Conservation (phyloP, 768 basidiomycete genomes). For the Pleurotus eryngii region DNA sequence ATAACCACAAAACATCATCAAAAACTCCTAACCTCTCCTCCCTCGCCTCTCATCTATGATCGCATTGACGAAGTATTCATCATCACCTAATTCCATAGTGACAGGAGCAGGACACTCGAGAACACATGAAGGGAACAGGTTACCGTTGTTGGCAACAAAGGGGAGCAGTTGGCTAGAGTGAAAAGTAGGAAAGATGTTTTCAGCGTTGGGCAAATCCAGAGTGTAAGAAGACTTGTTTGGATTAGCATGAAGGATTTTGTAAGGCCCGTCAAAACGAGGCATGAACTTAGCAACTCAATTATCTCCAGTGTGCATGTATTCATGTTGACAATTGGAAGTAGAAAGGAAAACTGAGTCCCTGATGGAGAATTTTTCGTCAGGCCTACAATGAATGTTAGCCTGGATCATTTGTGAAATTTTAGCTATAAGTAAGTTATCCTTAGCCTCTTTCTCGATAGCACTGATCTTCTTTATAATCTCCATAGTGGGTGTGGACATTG, state of each 20-base stretch:
- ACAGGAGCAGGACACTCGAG: conserved; percentile 16
- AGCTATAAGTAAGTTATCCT: no score
- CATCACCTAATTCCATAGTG: conserved; percentile 18
- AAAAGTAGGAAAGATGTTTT: conserved; percentile 26
- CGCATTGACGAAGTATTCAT: conserved; percentile 13
- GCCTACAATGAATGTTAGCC: not conserved
- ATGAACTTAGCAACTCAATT: not conserved
- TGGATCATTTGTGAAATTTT: no score
- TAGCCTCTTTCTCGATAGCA: no score
- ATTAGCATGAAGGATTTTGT: conserved; percentile 15
- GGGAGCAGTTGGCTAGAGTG: conserved; percentile 26
- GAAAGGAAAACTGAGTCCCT: not conserved
- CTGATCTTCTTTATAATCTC: no score
- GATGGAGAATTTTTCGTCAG: not conserved
- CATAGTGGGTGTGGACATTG: no score
- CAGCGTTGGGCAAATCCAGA: conserved; percentile 15
- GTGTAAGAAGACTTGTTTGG: conserved; percentile 19
- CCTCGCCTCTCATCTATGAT: not conserved
- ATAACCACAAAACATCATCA: not conserved
- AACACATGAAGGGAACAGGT: conserved; percentile 24
- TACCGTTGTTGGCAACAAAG: conserved; percentile 25
- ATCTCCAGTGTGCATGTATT: not conserved
- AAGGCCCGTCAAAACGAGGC: conserved; percentile 25
- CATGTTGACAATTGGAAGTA: not conserved
- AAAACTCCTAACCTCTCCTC: not conserved